phyloP scores from a whole-genome alignment of 2,329 filamentous ascomycete genomes.

The Meredithiella fracta region DNA sequence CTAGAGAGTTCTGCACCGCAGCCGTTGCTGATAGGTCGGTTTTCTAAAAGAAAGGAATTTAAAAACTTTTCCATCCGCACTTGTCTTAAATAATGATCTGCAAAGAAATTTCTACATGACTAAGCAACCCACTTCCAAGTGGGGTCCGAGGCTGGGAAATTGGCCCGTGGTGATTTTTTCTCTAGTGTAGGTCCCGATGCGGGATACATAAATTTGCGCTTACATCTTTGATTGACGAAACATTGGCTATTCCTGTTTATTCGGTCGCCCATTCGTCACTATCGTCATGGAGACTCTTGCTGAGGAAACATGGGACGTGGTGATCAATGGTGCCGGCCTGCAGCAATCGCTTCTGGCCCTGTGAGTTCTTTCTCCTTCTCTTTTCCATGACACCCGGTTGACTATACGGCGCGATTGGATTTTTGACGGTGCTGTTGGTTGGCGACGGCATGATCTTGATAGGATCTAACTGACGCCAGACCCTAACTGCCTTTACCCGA shows the following conservation, averaged over 20 bases:
- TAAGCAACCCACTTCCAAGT: constrained; percentile 8
- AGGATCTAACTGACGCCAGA: constrained; percentile 52
- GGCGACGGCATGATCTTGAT: constrained; percentile 5
- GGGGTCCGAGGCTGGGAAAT: constrained; percentile 10
- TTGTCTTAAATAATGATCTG: not conserved
- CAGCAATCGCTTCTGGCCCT: constrained; percentile 65
- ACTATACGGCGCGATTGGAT: not conserved
- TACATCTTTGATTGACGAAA: constrained; percentile 14
- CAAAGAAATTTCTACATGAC: constrained; percentile 1
- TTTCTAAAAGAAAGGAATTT: constrained; percentile 21
- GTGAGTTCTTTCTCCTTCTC: constrained; percentile 32
- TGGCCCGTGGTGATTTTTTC: not conserved
- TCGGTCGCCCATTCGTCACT: not conserved
- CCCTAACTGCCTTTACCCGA: constrained; percentile 25
- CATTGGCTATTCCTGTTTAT: constrained; percentile 1
- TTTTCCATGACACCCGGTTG: constrained; percentile 17
- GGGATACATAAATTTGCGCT: constrained; percentile 12
- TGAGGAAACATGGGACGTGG: constrained; percentile 62
- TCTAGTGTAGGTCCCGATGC: not conserved
- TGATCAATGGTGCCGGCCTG: constrained; percentile 63
- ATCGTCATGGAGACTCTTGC: constrained; percentile 53
- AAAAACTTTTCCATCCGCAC: constrained; percentile 20
- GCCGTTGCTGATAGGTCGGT: constrained; percentile 23
- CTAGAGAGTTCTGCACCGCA: constrained; percentile 18
- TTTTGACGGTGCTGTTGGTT: constrained; percentile 16